These are phyloP conservation scores for Hymenoscyphus fructigenus DNA, from an alignment of 2,329 filamentous ascomycete species.

Conservation along the genomic window DNA sequence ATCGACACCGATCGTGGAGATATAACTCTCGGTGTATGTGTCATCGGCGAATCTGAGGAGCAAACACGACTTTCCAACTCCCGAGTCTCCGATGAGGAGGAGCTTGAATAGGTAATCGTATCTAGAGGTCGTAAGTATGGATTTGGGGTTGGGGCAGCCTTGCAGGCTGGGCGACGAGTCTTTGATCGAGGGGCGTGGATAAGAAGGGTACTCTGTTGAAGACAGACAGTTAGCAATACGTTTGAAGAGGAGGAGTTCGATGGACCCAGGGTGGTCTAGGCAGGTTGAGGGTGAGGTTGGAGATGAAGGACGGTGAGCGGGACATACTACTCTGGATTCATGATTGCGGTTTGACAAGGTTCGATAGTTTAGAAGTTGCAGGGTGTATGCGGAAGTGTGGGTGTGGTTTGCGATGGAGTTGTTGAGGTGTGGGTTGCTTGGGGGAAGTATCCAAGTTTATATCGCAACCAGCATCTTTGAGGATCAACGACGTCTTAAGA, in stretches of 20 bases:
- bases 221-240: slow-evolving; percentile 22
- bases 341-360: slow-evolving; percentile 47
- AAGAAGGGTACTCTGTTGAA: slow-evolving; percentile 25
- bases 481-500: background rate
- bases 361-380: slow-evolving; percentile 6
- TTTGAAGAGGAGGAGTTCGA: slow-evolving; percentile 24
- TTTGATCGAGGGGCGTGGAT: background rate
- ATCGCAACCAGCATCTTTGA: slow-evolving; percentile 19
- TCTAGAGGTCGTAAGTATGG: slow-evolving; percentile 53
- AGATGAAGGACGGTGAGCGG: slow-evolving; percentile 26
- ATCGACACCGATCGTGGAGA: slow-evolving; percentile 98
- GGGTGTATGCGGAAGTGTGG: slow-evolving; percentile 7
- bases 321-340: slow-evolving; percentile 92
- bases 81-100: slow-evolving; percentile 99
- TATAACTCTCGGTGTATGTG: slow-evolving; percentile 99
- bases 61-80: slow-evolving; percentile 99
- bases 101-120: slow-evolving; percentile 99
- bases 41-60: slow-evolving; percentile 97
- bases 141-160: slow-evolving; percentile 12
- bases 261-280: slow-evolving; percentile 3
- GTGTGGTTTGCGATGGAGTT: slow-evolving; percentile 13
- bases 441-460: slow-evolving; percentile 21
- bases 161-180: background rate
- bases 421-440: slow-evolving; percentile 15
- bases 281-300: slow-evolving; percentile 19